Evolutionary conservation across 352 stramenopile species (phyloP).

Genomic region (Phytophthora podocarpi): DNA sequence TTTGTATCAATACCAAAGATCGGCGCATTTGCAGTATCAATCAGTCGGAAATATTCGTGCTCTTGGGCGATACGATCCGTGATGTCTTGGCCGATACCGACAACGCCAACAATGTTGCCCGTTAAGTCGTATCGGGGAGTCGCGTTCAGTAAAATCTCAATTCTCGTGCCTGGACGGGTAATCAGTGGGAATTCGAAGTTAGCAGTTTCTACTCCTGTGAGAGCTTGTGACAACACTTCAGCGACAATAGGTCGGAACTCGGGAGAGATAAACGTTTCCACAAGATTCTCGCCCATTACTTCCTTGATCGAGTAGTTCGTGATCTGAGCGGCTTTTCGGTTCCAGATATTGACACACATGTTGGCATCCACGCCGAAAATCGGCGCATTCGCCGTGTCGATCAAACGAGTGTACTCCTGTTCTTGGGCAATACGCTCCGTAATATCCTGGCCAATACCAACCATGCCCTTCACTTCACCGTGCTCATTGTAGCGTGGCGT

Average conservation of each 20-base stretch:
- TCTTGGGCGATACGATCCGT: constrained; percentile 81
- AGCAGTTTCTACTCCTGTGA: constrained; percentile 76
- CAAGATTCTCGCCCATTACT: constrained; percentile 85
- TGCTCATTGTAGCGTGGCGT: constrained; percentile 67
- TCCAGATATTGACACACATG: constrained; percentile 88
- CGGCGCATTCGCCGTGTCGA: constrained; percentile 80
- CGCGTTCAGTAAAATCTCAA: constrained; percentile 53
- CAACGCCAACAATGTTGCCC: constrained; percentile 71
- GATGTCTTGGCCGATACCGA: constrained; percentile 71
- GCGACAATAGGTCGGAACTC: constrained; percentile 76
- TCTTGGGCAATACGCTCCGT: constrained; percentile 63
- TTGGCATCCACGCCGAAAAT: constrained; percentile 71
- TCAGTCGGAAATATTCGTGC: constrained; percentile 79
- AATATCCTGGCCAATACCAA: constrained; percentile 80
- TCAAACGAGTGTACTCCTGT: constrained; percentile 80
- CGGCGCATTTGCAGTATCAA: constrained; percentile 77
- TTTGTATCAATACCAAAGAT: constrained; percentile 88
- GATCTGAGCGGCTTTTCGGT: constrained; percentile 88
- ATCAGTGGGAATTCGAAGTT: constrained; percentile 92
- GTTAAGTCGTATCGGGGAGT: constrained; percentile 47
- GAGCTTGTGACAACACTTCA: constrained; percentile 75
- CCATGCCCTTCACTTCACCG: constrained; percentile 71
- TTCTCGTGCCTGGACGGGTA: constrained; percentile 64
- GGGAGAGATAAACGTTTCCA: constrained; percentile 88
- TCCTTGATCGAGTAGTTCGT: constrained; percentile 89